phyloP scores from a whole-genome alignment of 2,329 filamentous ascomycete species.

The Xylaria sp. region DNA sequence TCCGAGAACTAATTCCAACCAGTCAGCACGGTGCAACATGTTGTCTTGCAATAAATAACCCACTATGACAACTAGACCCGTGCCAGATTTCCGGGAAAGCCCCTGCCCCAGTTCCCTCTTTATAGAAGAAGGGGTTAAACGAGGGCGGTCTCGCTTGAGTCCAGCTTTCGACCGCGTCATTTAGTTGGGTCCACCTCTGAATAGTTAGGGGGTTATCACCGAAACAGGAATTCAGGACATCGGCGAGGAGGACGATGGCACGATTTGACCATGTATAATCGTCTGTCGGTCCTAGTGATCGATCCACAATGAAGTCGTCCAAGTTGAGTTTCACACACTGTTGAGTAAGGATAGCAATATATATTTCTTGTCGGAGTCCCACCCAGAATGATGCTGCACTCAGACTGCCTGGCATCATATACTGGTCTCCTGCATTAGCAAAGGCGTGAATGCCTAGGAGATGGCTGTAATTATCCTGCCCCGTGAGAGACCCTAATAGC shows the following conservation, averaged over 20 bases:
- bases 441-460: conserved; percentile 59
- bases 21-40: conserved; percentile 10
- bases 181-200: conserved; percentile 56
- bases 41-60: conserved; percentile 19
- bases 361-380: conserved; percentile 68
- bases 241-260: conserved; percentile 70
- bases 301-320: conserved; percentile 61
- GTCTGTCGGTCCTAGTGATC: conserved; percentile 57
- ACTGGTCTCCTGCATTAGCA: conserved; percentile 55
- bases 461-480: conserved; percentile 59
- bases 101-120: conserved; percentile 50
- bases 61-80: conserved; percentile 64
- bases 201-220: conserved; percentile 52
- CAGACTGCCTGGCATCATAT: conserved; percentile 55
- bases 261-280: conserved; percentile 70
- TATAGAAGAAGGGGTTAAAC: conserved; percentile 65
- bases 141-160: conserved; percentile 57
- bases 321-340: conserved; percentile 61
- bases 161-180: conserved; percentile 60
- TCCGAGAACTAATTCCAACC: conserved; percentile 59
- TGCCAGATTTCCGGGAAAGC: conserved; percentile 69
- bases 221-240: conserved; percentile 72
- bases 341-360: conserved; percentile 62
- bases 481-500: conserved; percentile 53
- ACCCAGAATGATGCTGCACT: conserved; percentile 67